Evolutionary conservation across 257 asterid species (phyloP).

Genomic region (Jacaranda copaia): DNA sequence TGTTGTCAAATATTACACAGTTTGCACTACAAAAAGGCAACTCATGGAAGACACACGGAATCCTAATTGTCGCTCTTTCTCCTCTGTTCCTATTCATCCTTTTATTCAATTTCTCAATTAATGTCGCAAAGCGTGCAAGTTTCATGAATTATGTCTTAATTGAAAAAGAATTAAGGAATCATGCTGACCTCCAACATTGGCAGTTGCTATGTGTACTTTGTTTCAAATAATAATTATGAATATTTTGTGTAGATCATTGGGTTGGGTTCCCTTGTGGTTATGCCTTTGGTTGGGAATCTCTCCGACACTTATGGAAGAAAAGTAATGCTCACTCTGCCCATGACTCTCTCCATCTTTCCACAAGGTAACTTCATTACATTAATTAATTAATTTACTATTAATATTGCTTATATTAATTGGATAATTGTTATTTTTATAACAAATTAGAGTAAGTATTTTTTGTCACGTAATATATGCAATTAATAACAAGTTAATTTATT

Average conservation of each 20-base stretch:
- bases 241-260: conserved; percentile 67
- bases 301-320: conserved; percentile 90
- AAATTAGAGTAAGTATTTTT: no score
- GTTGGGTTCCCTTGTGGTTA: conserved; percentile 78
- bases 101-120: background rate
- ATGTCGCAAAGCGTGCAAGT: background rate
- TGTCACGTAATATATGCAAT: no score
- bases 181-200: background rate
- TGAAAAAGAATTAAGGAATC: background rate
- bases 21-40: background rate
- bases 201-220: background rate
- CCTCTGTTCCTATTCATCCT: background rate
- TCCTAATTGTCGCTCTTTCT: background rate
- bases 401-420: background rate
- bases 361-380: conserved; percentile 47
- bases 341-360: conserved; percentile 78
- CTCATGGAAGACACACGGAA: conserved; percentile 1
- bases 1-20: background rate
- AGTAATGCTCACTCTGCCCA: conserved; percentile 77
- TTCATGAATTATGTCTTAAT: no score
- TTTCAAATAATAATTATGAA: conserved; percentile 5
- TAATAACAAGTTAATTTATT: no score
- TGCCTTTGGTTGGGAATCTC: conserved; percentile 90
- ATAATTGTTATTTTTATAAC: no score
- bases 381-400: no score